Conservation (phyloP, 2,329 filamentous ascomycete species). For the Monosporascus sp. region DNA sequence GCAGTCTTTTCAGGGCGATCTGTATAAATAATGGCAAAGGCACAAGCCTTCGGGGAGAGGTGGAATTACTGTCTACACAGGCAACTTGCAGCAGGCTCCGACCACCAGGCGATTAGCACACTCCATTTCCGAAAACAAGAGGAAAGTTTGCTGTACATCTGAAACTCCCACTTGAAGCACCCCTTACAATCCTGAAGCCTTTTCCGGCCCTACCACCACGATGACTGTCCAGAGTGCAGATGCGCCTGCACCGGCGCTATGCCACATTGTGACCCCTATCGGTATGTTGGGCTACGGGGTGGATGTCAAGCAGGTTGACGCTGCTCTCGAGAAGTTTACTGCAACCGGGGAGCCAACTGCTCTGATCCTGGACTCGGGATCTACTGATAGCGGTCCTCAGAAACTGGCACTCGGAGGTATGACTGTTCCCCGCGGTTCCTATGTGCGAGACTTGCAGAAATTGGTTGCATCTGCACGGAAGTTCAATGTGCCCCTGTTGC, state of each 20-base stretch:
- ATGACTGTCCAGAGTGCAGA: background rate
- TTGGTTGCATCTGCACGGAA: constrained; percentile 29
- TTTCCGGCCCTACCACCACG: background rate
- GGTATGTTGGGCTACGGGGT: constrained; percentile 47
- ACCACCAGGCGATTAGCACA: background rate
- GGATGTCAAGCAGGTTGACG: constrained; percentile 23
- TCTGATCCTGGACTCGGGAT: constrained; percentile 29
- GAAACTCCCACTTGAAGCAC: background rate
- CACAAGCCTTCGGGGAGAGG: no score
- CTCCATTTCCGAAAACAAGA: background rate
- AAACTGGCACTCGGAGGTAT: constrained; percentile 36
- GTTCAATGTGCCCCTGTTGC: constrained; percentile 33
- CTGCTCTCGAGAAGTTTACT: constrained; percentile 20
- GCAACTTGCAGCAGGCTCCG: no score
- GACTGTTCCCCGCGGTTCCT: constrained; percentile 33
- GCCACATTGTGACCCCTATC: constrained; percentile 40
- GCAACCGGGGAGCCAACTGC: constrained; percentile 25
- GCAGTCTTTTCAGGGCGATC: background rate
- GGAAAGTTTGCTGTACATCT: background rate
- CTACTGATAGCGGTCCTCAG: constrained; percentile 31
- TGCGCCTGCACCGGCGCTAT: constrained; percentile 15
- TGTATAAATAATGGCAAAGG: background rate
- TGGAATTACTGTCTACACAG: no score
- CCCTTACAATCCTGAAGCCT: background rate
- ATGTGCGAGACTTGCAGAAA: constrained; percentile 36